These are phyloP conservation scores for Geotrichum histeridarum DNA, from an alignment of 1,139 yeast genomes.

Conservation along the genomic window DNA sequence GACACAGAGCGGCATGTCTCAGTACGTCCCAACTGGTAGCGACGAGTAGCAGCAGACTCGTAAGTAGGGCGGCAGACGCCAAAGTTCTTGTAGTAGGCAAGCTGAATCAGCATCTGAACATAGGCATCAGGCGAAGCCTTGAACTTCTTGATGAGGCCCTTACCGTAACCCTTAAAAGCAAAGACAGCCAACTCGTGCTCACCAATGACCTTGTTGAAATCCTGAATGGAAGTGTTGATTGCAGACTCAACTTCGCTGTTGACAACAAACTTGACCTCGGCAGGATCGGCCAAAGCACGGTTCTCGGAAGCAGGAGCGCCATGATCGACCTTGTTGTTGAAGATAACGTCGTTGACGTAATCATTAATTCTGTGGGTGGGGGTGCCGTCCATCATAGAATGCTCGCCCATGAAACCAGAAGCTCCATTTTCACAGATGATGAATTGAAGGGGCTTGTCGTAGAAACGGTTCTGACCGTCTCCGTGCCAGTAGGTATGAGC, in stretches of 20 bases:
- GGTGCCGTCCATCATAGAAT: conserved; percentile 97
- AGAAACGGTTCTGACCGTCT: conserved; percentile 82
- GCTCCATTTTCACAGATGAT: conserved; percentile 76
- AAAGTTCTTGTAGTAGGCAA: conserved; percentile 75
- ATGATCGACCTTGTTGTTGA: conserved; percentile 43
- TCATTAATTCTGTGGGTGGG: conserved; percentile 89
- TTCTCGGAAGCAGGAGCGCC: conserved; percentile 27
- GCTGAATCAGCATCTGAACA: conserved; percentile 72
- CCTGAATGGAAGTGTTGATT: conserved; percentile 52
- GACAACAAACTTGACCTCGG: conserved; percentile 42
- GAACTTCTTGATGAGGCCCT: conserved; percentile 67
- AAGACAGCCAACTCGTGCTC: conserved; percentile 43
- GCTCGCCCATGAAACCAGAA: conserved; percentile 94
- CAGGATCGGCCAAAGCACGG: conserved; percentile 34
- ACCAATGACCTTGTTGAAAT: conserved; percentile 46
- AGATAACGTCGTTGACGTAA: conserved; percentile 56
- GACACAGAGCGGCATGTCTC: conserved; percentile 91
- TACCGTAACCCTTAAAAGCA: conserved; percentile 44
- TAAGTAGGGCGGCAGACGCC: conserved; percentile 87
- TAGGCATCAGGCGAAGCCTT: conserved; percentile 76
- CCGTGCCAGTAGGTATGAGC: conserved; percentile 93
- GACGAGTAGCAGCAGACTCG: conserved; percentile 93
- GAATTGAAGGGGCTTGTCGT: conserved; percentile 87
- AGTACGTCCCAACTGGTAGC: conserved; percentile 87
- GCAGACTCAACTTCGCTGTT: conserved; percentile 49